phyloP scores from a whole-genome alignment of 768 basidiomycete species.

The Cystobasidium onofrii region DNA sequence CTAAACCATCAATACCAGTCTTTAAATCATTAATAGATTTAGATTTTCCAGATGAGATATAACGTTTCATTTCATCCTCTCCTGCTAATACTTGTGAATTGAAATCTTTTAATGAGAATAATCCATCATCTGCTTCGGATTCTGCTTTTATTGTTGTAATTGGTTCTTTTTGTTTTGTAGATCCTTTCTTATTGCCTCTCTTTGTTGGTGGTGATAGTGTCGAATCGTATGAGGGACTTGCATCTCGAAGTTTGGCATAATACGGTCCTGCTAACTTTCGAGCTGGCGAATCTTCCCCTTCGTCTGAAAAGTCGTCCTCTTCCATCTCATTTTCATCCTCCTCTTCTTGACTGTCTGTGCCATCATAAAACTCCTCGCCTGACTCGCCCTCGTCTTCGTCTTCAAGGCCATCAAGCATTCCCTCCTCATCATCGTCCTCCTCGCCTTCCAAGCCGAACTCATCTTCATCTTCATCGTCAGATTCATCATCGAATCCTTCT shows the following conservation, averaged over 20 bases:
- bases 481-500: not conserved
- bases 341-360: not conserved
- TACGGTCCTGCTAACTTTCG: not conserved
- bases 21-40: slow-evolving; percentile 5
- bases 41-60: slow-evolving; percentile 20
- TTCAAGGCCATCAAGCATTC: slow-evolving; percentile 34
- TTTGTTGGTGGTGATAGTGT: not conserved
- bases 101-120: slow-evolving; percentile 26
- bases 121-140: slow-evolving; percentile 11
- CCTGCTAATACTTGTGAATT: slow-evolving; percentile 6
- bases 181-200: not conserved
- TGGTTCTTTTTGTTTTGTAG: not conserved
- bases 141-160: not conserved
- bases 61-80: slow-evolving; percentile 29
- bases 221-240: not conserved
- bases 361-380: not conserved
- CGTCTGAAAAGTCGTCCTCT: not conserved
- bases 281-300: not conserved
- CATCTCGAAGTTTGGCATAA: slow-evolving; percentile 20
- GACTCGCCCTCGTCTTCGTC: slow-evolving; percentile 28
- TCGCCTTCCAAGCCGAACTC: slow-evolving; percentile 2
- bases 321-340: not conserved
- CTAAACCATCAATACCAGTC: slow-evolving; percentile 8
- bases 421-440: slow-evolving; percentile 30
- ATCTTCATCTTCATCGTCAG: slow-evolving; percentile 26